Percentiles rank a stretch among this genome's conserved stretches.
Evolutionary conservation across 176 grass and related monocot genomes (phyloP).

Genomic region (Lolium perenne): DNA sequence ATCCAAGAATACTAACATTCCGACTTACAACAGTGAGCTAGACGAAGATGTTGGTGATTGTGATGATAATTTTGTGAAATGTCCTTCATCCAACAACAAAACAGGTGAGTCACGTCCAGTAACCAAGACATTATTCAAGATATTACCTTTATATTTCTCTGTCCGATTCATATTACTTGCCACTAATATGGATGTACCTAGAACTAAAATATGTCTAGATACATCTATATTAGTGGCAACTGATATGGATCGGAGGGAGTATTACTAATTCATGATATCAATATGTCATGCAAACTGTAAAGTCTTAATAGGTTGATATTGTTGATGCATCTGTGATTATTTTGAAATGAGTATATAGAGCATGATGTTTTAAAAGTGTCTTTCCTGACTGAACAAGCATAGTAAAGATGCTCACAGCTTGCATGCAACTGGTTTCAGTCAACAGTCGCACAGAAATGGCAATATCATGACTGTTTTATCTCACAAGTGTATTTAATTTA

Average conservation of each 20-base stretch:
- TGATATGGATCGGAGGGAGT: too few species aligned
- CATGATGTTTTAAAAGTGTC: slow-evolving; percentile 17
- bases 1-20: slow-evolving; percentile 26
- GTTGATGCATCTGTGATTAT: background rate
- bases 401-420: slow-evolving; percentile 16
- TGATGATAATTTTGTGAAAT: slow-evolving; percentile 45
- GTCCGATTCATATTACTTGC: too few species aligned
- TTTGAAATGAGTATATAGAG: background rate
- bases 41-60: slow-evolving; percentile 45
- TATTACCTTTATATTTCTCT: background rate
- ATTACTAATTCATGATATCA: background rate
- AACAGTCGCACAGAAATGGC: slow-evolving; percentile 7
- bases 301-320: background rate
- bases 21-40: slow-evolving; percentile 40
- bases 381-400: slow-evolving; percentile 10
- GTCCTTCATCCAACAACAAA: slow-evolving; percentile 38
- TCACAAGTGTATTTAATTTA: background rate
- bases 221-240: too few species aligned
- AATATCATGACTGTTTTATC: background rate
- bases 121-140: background rate
- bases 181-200: too few species aligned
- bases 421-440: background rate
- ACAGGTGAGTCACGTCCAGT: slow-evolving; percentile 40
- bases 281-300: background rate
- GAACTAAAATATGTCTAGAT: too few species aligned